Base-by-base conservation (phyloP, 1,284 basidiomycete genomes). In the Neonothopanus nambi region DNA sequence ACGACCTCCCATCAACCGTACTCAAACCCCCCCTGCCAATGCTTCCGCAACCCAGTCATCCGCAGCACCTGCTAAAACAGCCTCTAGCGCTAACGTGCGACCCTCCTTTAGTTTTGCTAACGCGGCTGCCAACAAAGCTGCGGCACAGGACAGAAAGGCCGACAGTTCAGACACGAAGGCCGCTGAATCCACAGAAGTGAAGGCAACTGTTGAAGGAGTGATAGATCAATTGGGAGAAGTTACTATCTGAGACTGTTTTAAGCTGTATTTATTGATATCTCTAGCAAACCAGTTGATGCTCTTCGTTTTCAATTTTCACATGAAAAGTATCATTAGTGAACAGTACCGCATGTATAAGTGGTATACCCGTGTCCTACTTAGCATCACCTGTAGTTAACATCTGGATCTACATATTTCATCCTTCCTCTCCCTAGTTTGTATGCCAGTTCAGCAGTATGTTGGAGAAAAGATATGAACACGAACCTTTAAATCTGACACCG, bases 101-200 rank as follows among this genome's bases (percentile, higher is more conserved):
- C 82, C 88, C 0, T 75, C 76, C 1, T 72, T 90, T 59, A 90
- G 87, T 65, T 90, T 90, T 59, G 88, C 87, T 0, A 84, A 73
- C 48, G 85, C 80, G 35, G 81, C 77, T 9, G 77, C 78, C 11
- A 79, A 79, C 63, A 69, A 59, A 54, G 56, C 60, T 58, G 45
- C 43, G 15, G 36, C 46, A n/a, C 20, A 36, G 39, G 35, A 49
- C 30, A 54, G 44, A 35, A 43, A 45, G n/a, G 17, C 13, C 8
- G 40, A 54, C 23, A 42, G 51, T 28, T 33, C 26, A 12, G 41
- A 20, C 23, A 3, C 30, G 30, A 49, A 41, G 24, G 46, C 37
- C 13, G 41, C 43, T 40, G 44, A 52, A 26, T 49, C 47, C 5
- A 21, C 49, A 13, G 46, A 52, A 51, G 64, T 55, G 47, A 58